Percentiles rank a stretch among this genome's conserved stretches.
Conservation (phyloP, 75 land plant genomes). For the Cryptomeria japonica region DNA sequence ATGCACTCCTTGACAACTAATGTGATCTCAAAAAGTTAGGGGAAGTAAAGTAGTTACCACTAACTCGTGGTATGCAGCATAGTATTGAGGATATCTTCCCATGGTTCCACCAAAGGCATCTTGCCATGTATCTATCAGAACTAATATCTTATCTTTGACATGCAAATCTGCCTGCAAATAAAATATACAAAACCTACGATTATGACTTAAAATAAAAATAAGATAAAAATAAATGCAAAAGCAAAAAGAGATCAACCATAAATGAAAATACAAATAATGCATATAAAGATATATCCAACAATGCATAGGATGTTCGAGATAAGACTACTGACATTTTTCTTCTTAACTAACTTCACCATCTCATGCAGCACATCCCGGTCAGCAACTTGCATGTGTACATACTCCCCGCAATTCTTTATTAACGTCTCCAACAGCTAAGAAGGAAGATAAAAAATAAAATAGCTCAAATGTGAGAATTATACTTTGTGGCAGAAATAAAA, state of each 20-base stretch:
- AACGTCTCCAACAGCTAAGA: conserved; percentile 82
- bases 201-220: not conserved
- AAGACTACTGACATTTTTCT: conserved; percentile 49
- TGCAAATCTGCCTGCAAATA: conserved; percentile 75
- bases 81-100: conserved; percentile 96
- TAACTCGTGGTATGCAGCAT: conserved; percentile 83
- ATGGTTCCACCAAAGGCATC: conserved; percentile 96
- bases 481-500: not conserved
- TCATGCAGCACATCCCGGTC: conserved; percentile 83
- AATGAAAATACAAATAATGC: not conserved
- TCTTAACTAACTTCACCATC: conserved; percentile 90
- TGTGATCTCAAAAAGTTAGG: not conserved
- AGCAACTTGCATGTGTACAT: conserved; percentile 90
- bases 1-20: not conserved
- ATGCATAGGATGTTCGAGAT: not conserved
- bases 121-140: conserved; percentile 92
- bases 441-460: not conserved
- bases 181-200: not conserved
- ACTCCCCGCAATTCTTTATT: conserved; percentile 90
- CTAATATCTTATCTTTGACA: conserved; percentile 86
- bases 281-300: not conserved
- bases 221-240: not conserved
- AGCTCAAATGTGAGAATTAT: not conserved
- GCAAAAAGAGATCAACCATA: not conserved
- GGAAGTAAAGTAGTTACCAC: conserved; percentile 42